These are phyloP conservation scores for Cephalotrichum gorgonifer DNA, from an alignment of 2,329 filamentous ascomycete genomes.

Conservation along the genomic window DNA sequence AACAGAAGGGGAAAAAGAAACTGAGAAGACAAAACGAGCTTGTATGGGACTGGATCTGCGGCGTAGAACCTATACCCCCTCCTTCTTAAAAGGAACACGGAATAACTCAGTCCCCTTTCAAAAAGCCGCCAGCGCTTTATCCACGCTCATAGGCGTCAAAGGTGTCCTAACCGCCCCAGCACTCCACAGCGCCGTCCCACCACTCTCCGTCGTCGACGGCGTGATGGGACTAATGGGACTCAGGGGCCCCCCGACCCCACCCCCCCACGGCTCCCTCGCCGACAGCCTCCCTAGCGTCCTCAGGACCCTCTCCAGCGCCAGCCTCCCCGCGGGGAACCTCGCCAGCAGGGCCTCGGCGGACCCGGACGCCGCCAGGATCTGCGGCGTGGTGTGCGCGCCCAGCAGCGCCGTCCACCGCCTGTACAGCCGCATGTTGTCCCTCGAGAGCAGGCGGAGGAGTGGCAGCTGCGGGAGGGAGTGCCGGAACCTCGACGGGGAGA, in stretches of 20 bases:
- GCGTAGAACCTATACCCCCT: no score
- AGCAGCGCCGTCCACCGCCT: conserved; percentile 19
- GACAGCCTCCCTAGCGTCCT: conserved; percentile 12
- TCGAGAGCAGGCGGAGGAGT: conserved; percentile 14
- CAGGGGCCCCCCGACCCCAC: background rate
- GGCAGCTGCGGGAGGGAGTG: conserved; percentile 20
- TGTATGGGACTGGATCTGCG: no score
- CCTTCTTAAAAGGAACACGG: no score
- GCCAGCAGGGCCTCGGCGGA: conserved; percentile 13
- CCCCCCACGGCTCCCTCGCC: background rate
- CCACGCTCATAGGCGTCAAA: conserved; percentile 1
- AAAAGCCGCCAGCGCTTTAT: background rate
- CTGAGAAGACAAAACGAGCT: no score
- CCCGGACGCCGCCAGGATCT: conserved; percentile 11
- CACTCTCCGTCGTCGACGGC: background rate
- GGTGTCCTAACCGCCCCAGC: background rate
- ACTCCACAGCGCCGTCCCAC: conserved; percentile 1
- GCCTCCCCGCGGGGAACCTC: conserved; percentile 18
- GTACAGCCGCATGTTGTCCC: conserved; percentile 19
- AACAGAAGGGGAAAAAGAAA: no score
- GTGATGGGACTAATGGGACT: background rate
- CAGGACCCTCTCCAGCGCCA: conserved; percentile 19
- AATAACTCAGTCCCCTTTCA: background rate
- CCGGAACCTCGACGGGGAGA: conserved; percentile 16
- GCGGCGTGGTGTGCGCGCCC: conserved; percentile 11